Conservation (phyloP, 2,329 filamentous ascomycete species). For the Helotiales sp. region DNA sequence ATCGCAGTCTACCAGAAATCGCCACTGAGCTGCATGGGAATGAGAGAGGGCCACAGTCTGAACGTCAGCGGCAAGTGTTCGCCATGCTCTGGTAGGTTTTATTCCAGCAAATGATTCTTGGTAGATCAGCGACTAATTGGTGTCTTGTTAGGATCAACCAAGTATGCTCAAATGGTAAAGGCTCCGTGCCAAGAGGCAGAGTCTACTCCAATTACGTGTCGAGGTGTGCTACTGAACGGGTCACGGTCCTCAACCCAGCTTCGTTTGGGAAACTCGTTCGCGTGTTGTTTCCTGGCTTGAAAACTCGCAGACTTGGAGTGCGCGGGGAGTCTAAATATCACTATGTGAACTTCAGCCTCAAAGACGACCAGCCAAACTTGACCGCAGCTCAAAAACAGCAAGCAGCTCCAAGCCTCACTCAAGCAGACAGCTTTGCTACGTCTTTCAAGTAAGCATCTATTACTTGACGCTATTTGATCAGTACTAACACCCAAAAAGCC, state of each 20-base stretch:
- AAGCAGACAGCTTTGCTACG: conserved; percentile 47
- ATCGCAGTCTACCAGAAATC: conserved; percentile 68
- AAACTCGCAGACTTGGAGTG: conserved; percentile 88
- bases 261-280: conserved; percentile 97
- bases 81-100: conserved; percentile 76
- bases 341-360: conserved; percentile 70
- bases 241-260: conserved; percentile 92
- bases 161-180: conserved; percentile 72
- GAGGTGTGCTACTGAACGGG: conserved; percentile 87
- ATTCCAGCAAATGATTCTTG: conserved; percentile 32
- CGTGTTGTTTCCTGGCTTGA: conserved; percentile 92
- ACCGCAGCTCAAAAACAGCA: conserved; percentile 44
- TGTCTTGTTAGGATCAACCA: conserved; percentile 62
- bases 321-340: conserved; percentile 98
- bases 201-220: conserved; percentile 97
- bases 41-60: conserved; percentile 77
- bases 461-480: not conserved
- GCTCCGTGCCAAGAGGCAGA: conserved; percentile 85
- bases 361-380: conserved; percentile 48
- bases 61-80: conserved; percentile 82
- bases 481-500: conserved; percentile 23
- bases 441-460: conserved; percentile 49
- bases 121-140: not conserved
- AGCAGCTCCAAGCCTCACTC: conserved; percentile 50
- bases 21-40: conserved; percentile 76